phyloP scores from a whole-genome alignment of 2,329 filamentous ascomycete genomes.

The Colletotrichum destructivum region DNA sequence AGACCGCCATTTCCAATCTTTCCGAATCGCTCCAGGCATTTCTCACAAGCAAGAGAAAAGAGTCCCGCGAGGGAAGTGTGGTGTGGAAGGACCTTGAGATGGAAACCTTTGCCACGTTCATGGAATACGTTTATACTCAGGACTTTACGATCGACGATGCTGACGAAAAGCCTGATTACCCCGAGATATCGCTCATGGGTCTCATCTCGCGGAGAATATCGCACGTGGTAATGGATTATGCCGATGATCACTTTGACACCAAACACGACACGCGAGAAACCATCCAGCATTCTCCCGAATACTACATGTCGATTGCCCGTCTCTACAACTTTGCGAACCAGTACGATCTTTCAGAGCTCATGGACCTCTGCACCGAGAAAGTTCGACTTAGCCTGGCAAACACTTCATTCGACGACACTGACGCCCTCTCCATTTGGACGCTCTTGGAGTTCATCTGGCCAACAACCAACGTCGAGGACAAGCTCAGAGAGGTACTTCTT shows the following conservation, averaged over 20 bases:
- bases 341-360: background rate
- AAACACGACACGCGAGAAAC: rapidly evolving
- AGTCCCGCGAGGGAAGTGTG: background rate
- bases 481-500: background rate
- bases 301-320: background rate
- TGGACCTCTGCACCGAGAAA: background rate
- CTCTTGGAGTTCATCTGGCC: background rate
- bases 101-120: background rate
- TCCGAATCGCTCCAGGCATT: background rate
- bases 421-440: background rate
- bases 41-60: background rate
- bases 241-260: background rate
- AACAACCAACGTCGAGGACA: background rate
- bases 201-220: no score
- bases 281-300: background rate
- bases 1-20: background rate
- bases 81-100: background rate
- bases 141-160: background rate
- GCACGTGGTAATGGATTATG: no score
- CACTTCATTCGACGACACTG: rapidly evolving
- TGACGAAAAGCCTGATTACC: no score
- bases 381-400: background rate
- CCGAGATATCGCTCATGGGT: no score
- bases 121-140: background rate
- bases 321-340: background rate